Percentiles rank a stretch among this genome's conserved stretches.
Conservation (phyloP, 352 stramenopile genomes). For the Aphanomyces euteiches region DNA sequence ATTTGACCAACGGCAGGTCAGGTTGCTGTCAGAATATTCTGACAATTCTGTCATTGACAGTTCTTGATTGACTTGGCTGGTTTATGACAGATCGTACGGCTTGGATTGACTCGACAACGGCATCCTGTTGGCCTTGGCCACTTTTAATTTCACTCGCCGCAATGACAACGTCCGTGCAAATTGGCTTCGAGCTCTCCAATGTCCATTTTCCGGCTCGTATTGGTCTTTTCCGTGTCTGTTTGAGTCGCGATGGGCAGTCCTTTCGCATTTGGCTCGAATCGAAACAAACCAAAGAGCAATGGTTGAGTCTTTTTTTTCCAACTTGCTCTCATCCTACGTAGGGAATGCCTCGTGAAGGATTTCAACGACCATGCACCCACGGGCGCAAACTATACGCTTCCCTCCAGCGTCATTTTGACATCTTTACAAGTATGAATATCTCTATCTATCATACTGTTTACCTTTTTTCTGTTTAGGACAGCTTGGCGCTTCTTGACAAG, state of each 20-base stretch:
- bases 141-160: too few relatives aligned
- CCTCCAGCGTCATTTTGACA: not conserved
- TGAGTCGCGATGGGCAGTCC: not conserved
- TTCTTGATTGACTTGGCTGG: too few relatives aligned
- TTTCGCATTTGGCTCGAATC: not conserved
- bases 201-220: not conserved
- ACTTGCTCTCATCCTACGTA: not conserved
- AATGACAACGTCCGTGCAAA: too few relatives aligned
- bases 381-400: not conserved
- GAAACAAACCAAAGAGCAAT: not conserved
- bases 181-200: not conserved
- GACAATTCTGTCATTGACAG: too few relatives aligned
- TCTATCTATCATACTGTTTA: too few relatives aligned
- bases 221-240: not conserved
- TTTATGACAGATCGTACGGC: too few relatives aligned
- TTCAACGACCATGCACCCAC: not conserved
- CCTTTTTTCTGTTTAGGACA: too few relatives aligned
- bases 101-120: too few relatives aligned
- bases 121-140: too few relatives aligned
- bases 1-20: too few relatives aligned
- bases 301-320: not conserved
- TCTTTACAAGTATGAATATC: not conserved
- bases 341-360: not conserved
- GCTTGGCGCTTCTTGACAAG: too few relatives aligned
- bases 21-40: too few relatives aligned